Base-by-base conservation (phyloP, 441 rosid genomes). In the Gossypium laxum region DNA sequence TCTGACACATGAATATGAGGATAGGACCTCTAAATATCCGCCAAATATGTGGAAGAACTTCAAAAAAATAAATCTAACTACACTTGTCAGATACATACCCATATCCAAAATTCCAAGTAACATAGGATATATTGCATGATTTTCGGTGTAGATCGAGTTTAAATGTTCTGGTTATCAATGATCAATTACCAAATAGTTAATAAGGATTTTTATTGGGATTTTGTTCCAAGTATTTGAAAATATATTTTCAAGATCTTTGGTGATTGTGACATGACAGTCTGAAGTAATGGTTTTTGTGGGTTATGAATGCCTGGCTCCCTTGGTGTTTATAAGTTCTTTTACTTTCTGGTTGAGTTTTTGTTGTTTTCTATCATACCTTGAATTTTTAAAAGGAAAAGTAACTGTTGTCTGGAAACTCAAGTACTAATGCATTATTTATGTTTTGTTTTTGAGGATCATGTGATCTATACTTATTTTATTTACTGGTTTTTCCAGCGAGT, bases 401-500 rank as follows among this genome's bases (percentile, higher is more conserved):
- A 51, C 5, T 2, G 0, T 11, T 21, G 15, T 11, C n/a, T 28
- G 30, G 18, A 60, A 60, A 17, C 56, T 30, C 0, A 1, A 5
- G 6, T 58, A 30, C 15, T 19, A 38, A 26, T 43, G 21, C 8
- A 0, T 56, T 17, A 15, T 62, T 4, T 58, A 51, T 14, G 45
- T 22, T 56, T 14, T 51, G 41, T 75, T 57, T 56, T 48, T 70
- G 30, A 30, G 28, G 60, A 52, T 61, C 70, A 59, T 57, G 70
- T 58, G 73, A 14, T 52, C 56, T 75, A 68, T 73, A 69, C 71
- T 77, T 61, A 70, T 67, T 71, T 75, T 66, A 45, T 67, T 82
- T 74, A 11, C 32, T 75, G 69, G 41, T 79, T 70, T 32, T 67
- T 62, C 50, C 81, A 94, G 97, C 86, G 91, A 82, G 91, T 94